Evolutionary conservation across 176 grass and related monocot species (phyloP).

Genomic region (Triticum urartu): DNA sequence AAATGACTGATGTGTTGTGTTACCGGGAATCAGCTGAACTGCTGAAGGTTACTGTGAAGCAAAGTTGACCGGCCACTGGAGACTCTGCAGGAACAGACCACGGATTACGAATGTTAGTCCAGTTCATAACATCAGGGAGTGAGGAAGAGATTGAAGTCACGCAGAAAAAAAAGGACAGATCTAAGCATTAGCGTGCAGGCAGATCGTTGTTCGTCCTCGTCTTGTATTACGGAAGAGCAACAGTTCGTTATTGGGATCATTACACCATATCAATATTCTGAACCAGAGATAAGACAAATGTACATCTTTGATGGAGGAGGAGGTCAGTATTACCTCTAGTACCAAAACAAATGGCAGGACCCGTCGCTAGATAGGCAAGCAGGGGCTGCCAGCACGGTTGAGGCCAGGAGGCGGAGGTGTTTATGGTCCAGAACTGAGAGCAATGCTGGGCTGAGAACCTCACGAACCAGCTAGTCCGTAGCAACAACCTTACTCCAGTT

Average conservation of each 20-base stretch:
- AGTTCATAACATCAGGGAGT: conserved; percentile 2
- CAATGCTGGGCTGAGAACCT: conserved; percentile 61
- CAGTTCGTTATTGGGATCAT: not conserved
- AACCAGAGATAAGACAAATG: not conserved
- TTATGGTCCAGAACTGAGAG: conserved; percentile 61
- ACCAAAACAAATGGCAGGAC: conserved; percentile 37
- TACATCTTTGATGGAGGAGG: conserved; percentile 7
- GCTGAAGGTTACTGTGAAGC: conserved; percentile 25
- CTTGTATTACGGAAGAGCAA: conserved; percentile 31
- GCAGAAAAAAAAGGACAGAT: too few relatives aligned
- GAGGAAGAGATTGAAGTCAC: not conserved
- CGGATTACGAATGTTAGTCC: not conserved
- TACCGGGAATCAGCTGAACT: not conserved
- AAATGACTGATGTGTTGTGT: not conserved
- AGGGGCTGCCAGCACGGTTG: conserved; percentile 52
- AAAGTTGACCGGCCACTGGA: conserved; percentile 64
- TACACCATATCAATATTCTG: not conserved
- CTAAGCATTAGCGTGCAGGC: conserved; percentile 44
- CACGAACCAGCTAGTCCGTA: conserved; percentile 79
- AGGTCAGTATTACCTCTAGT: conserved; percentile 44
- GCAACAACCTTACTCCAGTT: conserved; percentile 54
- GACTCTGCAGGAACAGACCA: conserved; percentile 43
- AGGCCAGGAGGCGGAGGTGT: conserved; percentile 67
- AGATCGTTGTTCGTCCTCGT: conserved; percentile 68
- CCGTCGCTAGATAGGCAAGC: conserved; percentile 55